These are phyloP conservation scores for Talinum fruticosum DNA, from an alignment of 148 eudicot species.

Conservation along the genomic window DNA sequence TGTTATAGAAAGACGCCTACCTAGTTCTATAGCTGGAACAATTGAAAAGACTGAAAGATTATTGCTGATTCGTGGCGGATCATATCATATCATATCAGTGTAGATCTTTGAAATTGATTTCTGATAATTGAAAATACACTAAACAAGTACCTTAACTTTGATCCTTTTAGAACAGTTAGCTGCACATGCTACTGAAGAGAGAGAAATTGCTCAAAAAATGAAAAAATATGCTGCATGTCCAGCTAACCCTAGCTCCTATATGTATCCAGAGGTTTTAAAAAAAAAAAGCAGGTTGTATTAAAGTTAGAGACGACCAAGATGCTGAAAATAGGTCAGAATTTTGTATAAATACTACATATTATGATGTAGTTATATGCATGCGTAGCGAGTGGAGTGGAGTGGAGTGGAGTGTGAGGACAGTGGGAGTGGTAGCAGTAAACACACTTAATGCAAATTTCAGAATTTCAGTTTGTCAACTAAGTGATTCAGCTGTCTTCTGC, in stretches of 20 bases:
- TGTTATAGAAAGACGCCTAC: not conserved
- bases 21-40: not conserved
- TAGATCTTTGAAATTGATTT: not conserved
- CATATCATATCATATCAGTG: not conserved
- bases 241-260: not conserved
- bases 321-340: not conserved
- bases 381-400: not conserved
- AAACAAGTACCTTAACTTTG: slow-evolving; percentile 8
- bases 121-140: not conserved
- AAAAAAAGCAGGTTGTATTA: not conserved
- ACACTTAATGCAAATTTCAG: slow-evolving; percentile 10
- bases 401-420: slow-evolving; percentile 10
- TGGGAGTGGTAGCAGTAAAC: not conserved
- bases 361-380: slow-evolving; percentile 1
- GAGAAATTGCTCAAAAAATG: not conserved
- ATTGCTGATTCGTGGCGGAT: not conserved
- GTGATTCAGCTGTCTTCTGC: not conserved
- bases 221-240: not conserved
- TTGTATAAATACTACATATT: not conserved
- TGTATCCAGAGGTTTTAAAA: no score
- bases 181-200: not conserved
- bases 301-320: slow-evolving; percentile 8
- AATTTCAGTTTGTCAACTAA: slow-evolving; percentile 14
- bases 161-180: not conserved
- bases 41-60: not conserved